phyloP scores from a whole-genome alignment of 805 yeast genomes.

The Kazachstania bromeliacearum region DNA sequence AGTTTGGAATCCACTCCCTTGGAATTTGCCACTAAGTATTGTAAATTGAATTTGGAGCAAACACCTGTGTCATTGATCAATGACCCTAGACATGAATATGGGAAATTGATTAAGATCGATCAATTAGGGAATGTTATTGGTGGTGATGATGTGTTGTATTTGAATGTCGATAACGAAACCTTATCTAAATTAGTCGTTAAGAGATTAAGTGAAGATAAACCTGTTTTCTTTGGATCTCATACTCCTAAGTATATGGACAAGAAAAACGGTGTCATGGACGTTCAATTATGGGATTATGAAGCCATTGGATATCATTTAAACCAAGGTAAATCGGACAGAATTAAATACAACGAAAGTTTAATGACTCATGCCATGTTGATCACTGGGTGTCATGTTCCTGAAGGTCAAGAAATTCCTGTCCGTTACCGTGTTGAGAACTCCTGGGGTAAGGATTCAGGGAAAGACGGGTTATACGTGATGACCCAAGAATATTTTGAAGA shows the following conservation, averaged over 20 bases:
- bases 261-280: constrained; percentile 62
- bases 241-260: constrained; percentile 70
- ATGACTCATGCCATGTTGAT: constrained; percentile 91
- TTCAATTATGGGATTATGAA: constrained; percentile 57
- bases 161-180: constrained; percentile 53
- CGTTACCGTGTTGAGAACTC: constrained; percentile 71
- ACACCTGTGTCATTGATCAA: constrained; percentile 58
- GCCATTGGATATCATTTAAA: constrained; percentile 46
- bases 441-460: constrained; percentile 64
- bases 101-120: constrained; percentile 58
- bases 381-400: constrained; percentile 71
- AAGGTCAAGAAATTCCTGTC: constrained; percentile 42
- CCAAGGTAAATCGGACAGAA: constrained; percentile 56
- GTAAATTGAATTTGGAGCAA: constrained; percentile 35
- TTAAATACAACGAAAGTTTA: constrained; percentile 57
- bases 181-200: constrained; percentile 55
- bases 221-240: constrained; percentile 83
- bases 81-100: constrained; percentile 71
- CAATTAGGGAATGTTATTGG: constrained; percentile 64
- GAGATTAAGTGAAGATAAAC: constrained; percentile 62
- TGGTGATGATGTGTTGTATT: constrained; percentile 61
- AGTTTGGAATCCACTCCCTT: constrained; percentile 49
- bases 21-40: constrained; percentile 49
- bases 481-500: constrained; percentile 66
- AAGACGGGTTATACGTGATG: constrained; percentile 62